Evolutionary conservation across 768 basidiomycete genomes (phyloP).

Genomic region (Agrocybe chaxingu): DNA sequence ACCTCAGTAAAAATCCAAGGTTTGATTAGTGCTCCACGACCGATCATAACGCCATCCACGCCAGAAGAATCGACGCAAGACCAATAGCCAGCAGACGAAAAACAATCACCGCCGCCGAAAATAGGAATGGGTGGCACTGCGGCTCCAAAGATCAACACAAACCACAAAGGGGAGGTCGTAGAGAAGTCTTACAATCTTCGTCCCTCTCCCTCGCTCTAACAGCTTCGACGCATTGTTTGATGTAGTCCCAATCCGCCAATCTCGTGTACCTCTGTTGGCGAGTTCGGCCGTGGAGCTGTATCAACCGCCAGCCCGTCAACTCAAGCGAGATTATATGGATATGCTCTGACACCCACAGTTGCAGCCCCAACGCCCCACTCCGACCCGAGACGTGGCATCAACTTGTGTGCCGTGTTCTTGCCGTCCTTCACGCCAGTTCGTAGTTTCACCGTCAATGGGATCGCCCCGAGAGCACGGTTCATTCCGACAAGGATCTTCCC

Average conservation of each 20-base stretch:
- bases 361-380: conserved; percentile 48
- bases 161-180: background rate
- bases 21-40: conserved; percentile 92
- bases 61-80: conserved; percentile 70
- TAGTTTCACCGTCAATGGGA: conserved; percentile 89
- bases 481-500: conserved; percentile 89
- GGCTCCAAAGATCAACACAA: background rate
- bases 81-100: conserved; percentile 84
- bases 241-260: conserved; percentile 93
- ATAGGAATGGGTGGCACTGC: conserved; percentile 85
- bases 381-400: conserved; percentile 74
- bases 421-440: conserved; percentile 91
- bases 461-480: conserved; percentile 85
- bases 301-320: background rate
- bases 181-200: conserved; percentile 58
- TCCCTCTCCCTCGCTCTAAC: conserved; percentile 71
- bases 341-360: conserved; percentile 28
- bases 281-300: conserved; percentile 91
- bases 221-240: conserved; percentile 80
- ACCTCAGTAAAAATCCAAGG: conserved; percentile 96
- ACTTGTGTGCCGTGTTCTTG: conserved; percentile 82
- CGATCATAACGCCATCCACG: conserved; percentile 96
- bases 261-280: conserved; percentile 93
- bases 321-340: too few species aligned
- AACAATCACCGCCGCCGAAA: conserved; percentile 95